Base-by-base conservation (phyloP, 176 grass and related monocot species). In the Alloteropsis semialata region DNA sequence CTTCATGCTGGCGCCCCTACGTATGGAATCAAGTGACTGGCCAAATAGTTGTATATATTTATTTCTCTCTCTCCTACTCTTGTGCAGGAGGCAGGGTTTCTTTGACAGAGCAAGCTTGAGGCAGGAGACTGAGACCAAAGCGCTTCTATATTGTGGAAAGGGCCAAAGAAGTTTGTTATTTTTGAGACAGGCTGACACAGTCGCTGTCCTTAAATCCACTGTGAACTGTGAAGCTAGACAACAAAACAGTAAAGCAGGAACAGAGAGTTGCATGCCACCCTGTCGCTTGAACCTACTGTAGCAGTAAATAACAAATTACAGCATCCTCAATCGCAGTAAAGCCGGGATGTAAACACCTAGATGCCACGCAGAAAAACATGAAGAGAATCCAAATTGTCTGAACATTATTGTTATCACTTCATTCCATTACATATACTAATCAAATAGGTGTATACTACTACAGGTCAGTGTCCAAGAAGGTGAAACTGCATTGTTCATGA, bases 121-220 rank as follows among this genome's bases (percentile, higher is more conserved):
- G 15, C 34, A 37, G 77, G 84, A 41, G 36, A 44, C 73, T 64
- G 80, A 83, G 27, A 5, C 66, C 66, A 84, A 83, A 72, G 56
- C 36, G 74, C 56, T 78, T 88, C 86, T 78, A 79, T 84, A 73
- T 87, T 75, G 67, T 66, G 75, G 56, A 88, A 88, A 84, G 86
- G 81, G 86, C 81, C 86, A 88, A 88, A 74, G 28, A 65, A 84
- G 86, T 84, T 79, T 66, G 86, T 84, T 84, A 84, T 73, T 78
- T 84, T 78, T 39, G 36, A 88, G 75, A 74, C 74, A 88, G 59
- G 45, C 86, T 65, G 80, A 88, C 74, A 78, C 45, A 39, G 55
- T 74, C 42, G 58, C 66, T 84, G 81, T 84, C 74, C 86, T 84
- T 69, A 84, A 84, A 79, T 58, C 67, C 65, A 66, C n/a, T n/a